Conservation (phyloP, 306 rosid genomes). For the Prunus fruticosa region DNA sequence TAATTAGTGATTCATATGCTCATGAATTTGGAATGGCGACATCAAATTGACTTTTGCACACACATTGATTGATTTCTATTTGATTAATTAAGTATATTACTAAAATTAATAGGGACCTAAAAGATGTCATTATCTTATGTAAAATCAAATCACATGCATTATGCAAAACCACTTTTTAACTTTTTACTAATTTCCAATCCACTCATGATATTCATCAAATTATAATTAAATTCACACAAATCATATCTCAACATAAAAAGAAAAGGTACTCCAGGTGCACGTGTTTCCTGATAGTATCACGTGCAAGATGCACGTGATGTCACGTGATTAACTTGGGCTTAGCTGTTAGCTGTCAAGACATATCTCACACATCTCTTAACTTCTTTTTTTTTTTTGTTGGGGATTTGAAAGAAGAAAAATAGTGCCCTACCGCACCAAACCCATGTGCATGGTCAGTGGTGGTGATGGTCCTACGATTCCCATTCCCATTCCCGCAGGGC, state of each 20-base stretch:
- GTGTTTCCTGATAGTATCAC: slow-evolving; percentile 18
- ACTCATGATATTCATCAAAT: neutral
- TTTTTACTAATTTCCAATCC: neutral
- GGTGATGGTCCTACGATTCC: slow-evolving; percentile 4
- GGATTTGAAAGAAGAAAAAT: too few relatives aligned
- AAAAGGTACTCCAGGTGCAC: slow-evolving; percentile 16
- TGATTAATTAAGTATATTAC: neutral
- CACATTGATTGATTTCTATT: neutral
- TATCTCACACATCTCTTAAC: neutral
- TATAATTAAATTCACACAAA: neutral
- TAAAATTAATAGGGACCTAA: neutral
- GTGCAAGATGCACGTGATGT: slow-evolving; percentile 13
- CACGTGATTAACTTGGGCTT: neutral
- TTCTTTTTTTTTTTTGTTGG: neutral
- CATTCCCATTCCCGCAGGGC: neutral
- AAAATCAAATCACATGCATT: slow-evolving; percentile 12
- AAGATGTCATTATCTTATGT: neutral
- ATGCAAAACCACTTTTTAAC: neutral
- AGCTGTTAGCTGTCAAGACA: too few relatives aligned
- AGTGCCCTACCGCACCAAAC: slow-evolving; percentile 8
- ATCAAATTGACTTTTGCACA: slow-evolving; percentile 1
- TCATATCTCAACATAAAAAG: neutral
- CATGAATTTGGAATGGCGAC: neutral
- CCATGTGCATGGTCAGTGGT: slow-evolving; percentile 27
- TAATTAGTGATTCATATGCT: too few relatives aligned